phyloP scores from a whole-genome alignment of 208 protist species.

The Crithidia fasciculata region DNA sequence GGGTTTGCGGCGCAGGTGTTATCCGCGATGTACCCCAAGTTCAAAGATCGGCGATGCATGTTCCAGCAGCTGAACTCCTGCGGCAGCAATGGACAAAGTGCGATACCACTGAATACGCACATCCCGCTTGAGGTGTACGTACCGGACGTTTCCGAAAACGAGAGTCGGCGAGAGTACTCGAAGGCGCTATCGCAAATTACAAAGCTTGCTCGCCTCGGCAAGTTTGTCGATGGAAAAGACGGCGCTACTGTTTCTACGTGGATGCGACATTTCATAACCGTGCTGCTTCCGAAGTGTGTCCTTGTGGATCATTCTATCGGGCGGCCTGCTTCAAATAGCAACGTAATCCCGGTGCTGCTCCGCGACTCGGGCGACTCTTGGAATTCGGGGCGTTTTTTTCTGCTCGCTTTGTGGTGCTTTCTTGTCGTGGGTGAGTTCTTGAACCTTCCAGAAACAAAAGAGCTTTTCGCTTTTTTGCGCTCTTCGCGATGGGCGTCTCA shows the following conservation, averaged over 20 bases:
- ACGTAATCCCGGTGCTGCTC: slow-evolving; percentile 9
- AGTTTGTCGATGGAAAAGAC: slow-evolving; percentile 24
- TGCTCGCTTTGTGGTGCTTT: slow-evolving; percentile 58
- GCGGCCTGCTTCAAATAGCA: background rate
- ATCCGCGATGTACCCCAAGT: slow-evolving; percentile 75
- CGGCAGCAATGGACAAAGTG: slow-evolving; percentile 20
- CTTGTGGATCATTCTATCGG: slow-evolving; percentile 9
- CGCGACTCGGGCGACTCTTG: slow-evolving; percentile 1
- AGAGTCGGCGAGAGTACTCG: slow-evolving; percentile 12
- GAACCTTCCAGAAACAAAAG: slow-evolving; percentile 37
- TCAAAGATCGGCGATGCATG: slow-evolving; percentile 70
- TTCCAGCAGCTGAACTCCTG: slow-evolving; percentile 67
- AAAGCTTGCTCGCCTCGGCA: slow-evolving; percentile 13
- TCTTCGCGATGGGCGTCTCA: slow-evolving; percentile 60
- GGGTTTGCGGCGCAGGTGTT: slow-evolving; percentile 59
- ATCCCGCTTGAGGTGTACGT: slow-evolving; percentile 14
- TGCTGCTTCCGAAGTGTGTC: slow-evolving; percentile 27
- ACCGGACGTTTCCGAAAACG: background rate
- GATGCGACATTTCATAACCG: slow-evolving; percentile 6
- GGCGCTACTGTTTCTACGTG: background rate
- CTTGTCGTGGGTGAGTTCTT: slow-evolving; percentile 58
- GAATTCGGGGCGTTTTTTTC: slow-evolving; percentile 32
- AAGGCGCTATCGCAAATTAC: background rate
- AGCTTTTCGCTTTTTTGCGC: slow-evolving; percentile 48
- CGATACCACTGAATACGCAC: slow-evolving; percentile 28